phyloP scores from a whole-genome alignment of 1,284 basidiomycete genomes.

The Malassezia equina region DNA sequence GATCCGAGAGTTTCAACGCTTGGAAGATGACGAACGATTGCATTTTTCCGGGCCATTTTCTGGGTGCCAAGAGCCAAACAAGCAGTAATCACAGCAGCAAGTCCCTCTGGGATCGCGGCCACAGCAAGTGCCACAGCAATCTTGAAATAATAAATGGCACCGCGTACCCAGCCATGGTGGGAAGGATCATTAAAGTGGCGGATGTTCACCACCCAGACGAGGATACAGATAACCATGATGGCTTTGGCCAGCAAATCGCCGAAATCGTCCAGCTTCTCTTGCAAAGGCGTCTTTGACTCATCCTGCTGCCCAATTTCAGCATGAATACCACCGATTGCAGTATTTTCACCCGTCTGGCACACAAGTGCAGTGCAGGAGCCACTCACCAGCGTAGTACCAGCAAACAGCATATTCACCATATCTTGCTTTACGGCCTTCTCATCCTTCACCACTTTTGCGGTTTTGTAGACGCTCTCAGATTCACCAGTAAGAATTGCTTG shows the following conservation, averaged over 20 bases:
- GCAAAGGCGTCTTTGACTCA: constrained; percentile 44
- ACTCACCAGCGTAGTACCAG: constrained; percentile 41
- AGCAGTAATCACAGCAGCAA: constrained; percentile 46
- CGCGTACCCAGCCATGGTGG: constrained; percentile 42
- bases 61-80: constrained; percentile 46
- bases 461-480: constrained; percentile 42
- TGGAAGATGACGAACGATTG: constrained; percentile 45
- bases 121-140: constrained; percentile 48
- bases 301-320: constrained; percentile 40
- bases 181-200: constrained; percentile 46
- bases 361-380: constrained; percentile 40
- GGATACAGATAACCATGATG: constrained; percentile 45
- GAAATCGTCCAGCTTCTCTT: constrained; percentile 47
- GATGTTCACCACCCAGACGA: constrained; percentile 47
- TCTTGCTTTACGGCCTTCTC: constrained; percentile 44
- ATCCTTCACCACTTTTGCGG: constrained; percentile 27
- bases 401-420: constrained; percentile 47
- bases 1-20: constrained; percentile 46
- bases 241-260: constrained; percentile 45
- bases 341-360: constrained; percentile 34
- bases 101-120: constrained; percentile 45
- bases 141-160: constrained; percentile 48
- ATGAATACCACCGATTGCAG: constrained; percentile 46
- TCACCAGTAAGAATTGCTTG: constrained; percentile 47
- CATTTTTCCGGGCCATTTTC: constrained; percentile 47